Conservation (phyloP, 768 basidiomycete genomes). For the Termitomyces sp. region DNA sequence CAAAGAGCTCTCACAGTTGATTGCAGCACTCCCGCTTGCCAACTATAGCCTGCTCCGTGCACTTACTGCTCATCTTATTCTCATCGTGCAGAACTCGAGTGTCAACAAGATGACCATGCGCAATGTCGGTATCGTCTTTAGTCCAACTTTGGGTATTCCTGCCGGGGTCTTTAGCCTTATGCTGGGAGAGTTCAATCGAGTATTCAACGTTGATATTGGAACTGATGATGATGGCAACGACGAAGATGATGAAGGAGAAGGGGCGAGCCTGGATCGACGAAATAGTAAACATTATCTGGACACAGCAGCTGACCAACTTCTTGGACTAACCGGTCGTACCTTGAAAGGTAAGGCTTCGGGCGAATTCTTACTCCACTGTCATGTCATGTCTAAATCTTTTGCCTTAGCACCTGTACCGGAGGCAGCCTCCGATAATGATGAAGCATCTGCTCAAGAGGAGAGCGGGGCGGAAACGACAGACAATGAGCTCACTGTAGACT, state of each 20-base stretch:
- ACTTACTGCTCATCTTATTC: constrained; percentile 90
- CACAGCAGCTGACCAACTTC: constrained; percentile 77
- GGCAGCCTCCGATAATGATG: constrained; percentile 66
- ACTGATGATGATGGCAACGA: constrained; percentile 31
- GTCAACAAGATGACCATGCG: constrained; percentile 99
- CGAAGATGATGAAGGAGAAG: constrained; percentile 20
- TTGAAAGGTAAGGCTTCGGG: constrained; percentile 47
- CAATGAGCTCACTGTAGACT: constrained; percentile 48
- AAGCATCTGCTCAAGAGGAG: constrained; percentile 64
- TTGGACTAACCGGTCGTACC: constrained; percentile 71
- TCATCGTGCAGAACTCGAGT: constrained; percentile 87
- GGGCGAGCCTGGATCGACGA: constrained; percentile 50
- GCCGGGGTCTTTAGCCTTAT: constrained; percentile 95
- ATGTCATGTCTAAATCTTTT: constrained; percentile 15
- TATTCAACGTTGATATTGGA: constrained; percentile 77
- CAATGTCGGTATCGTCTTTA: constrained; percentile 98
- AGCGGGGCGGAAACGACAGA: constrained; percentile 74
- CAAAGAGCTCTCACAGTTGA: constrained; percentile 79
- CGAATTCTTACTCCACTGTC: constrained; percentile 10
- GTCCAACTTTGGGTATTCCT: constrained; percentile 96
- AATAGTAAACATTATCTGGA: constrained; percentile 86
- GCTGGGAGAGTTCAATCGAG: constrained; percentile 89
- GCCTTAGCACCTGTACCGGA: constrained; percentile 51
- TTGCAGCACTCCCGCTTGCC: constrained; percentile 82
- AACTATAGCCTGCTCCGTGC: constrained; percentile 95